A percentile compares a stretch with the other conserved stretches of the same genome.
Evolutionary conservation across 2,329 filamentous ascomycete genomes (phyloP).

Genomic region (Hypomyces perniciosus): DNA sequence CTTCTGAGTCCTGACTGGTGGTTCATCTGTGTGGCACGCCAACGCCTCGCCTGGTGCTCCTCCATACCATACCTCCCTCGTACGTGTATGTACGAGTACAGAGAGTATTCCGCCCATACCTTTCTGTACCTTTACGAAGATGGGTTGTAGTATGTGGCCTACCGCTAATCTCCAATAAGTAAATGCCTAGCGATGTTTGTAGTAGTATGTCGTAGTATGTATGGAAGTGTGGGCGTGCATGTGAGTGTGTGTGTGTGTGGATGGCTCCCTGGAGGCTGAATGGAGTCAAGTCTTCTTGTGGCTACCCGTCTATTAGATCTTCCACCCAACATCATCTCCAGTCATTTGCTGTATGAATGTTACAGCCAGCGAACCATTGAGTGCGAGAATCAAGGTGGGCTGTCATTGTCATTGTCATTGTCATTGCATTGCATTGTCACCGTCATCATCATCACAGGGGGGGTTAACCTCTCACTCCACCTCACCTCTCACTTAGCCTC

Average conservation of each 20-base stretch:
- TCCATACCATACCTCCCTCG: conserved; percentile 8
- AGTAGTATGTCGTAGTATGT: not conserved
- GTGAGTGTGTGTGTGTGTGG: conserved; percentile 8
- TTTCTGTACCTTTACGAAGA: no score
- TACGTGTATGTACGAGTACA: not conserved
- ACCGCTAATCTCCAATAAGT: conserved; percentile 6
- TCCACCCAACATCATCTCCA: no score
- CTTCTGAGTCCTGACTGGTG: not conserved
- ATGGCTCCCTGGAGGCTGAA: conserved; percentile 6
- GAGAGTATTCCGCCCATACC: no score
- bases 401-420: no score
- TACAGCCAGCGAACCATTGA: no score
- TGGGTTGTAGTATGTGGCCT: not conserved
- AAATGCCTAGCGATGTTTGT: not conserved
- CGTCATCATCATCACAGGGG: no score
- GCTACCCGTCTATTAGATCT: no score
- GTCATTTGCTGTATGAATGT: no score
- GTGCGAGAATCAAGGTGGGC: no score
- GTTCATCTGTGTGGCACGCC: conserved; percentile 1
- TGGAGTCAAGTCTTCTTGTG: not conserved
- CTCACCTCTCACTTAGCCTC: no score
- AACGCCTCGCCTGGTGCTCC: conserved; percentile 9
- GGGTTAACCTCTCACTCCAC: no score
- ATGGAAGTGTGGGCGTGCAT: conserved; percentile 7
- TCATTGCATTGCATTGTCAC: no score